phyloP scores from a whole-genome alignment of 2,329 filamentous ascomycete species.

The Fusarium sp. region DNA sequence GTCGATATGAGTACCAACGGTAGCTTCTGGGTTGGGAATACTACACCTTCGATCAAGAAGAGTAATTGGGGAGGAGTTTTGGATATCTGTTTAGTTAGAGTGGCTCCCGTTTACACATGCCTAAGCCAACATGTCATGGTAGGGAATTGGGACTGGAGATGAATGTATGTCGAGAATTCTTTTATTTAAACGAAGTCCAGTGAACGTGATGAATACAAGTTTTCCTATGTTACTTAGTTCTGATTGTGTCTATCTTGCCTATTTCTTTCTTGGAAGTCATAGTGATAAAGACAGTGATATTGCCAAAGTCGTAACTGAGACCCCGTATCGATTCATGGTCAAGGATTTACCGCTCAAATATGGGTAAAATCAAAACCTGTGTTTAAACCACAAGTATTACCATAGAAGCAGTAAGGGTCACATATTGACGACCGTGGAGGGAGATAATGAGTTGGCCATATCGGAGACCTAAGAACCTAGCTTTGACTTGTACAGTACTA shows the following conservation, averaged over 20 bases:
- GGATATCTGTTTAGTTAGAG: slow-evolving; percentile 32
- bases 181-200: slow-evolving; percentile 25
- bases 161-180: slow-evolving; percentile 26
- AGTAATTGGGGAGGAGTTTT: slow-evolving; percentile 50
- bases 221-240: background rate
- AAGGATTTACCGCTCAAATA: slow-evolving; percentile 6
- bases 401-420: no score
- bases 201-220: slow-evolving; percentile 6
- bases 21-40: slow-evolving; percentile 65
- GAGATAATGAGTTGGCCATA: no score
- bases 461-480: no score
- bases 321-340: background rate
- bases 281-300: background rate
- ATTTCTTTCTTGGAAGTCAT: background rate
- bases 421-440: no score
- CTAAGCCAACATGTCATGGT: slow-evolving; percentile 17
- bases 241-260: background rate
- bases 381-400: no score
- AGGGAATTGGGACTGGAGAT: slow-evolving; percentile 14
- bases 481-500: no score
- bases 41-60: slow-evolving; percentile 50
- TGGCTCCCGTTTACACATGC: slow-evolving; percentile 23
- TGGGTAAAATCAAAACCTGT: background rate
- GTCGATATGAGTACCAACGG: slow-evolving; percentile 57
- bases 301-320: background rate